These are phyloP conservation scores for Aquilaria sinensis DNA, from an alignment of 345 rosid genomes.

Conservation along the genomic window DNA sequence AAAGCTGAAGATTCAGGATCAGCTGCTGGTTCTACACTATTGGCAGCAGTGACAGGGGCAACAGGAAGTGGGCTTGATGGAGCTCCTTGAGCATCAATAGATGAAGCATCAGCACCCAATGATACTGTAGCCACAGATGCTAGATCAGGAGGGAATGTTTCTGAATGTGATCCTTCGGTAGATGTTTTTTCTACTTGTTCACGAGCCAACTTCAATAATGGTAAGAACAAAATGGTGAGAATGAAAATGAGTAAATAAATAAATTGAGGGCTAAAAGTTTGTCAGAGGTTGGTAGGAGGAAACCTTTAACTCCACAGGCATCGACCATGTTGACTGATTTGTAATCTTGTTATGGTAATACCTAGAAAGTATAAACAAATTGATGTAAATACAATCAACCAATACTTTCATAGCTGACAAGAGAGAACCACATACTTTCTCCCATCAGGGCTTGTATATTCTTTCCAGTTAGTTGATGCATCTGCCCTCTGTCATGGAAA, in stretches of 20 bases:
- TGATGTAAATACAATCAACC: no score
- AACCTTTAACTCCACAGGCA: slow-evolving; percentile 94
- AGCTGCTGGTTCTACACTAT: slow-evolving; percentile 24
- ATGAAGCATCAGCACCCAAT: slow-evolving; percentile 30
- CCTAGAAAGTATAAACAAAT: slow-evolving; percentile 34
- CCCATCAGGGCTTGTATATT: slow-evolving; percentile 86
- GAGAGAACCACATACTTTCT: slow-evolving; percentile 53
- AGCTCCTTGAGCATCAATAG: slow-evolving; percentile 29
- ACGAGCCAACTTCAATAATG: slow-evolving; percentile 70
- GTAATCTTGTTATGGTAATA: slow-evolving; percentile 83
- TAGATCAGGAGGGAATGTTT: slow-evolving; percentile 19
- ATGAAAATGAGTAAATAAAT: slow-evolving; percentile 8
- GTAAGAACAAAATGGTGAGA: slow-evolving; percentile 11
- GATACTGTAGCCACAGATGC: slow-evolving; percentile 28
- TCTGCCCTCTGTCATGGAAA: slow-evolving; percentile 71
- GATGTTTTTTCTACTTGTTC: slow-evolving; percentile 47
- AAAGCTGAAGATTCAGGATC: slow-evolving; percentile 35
- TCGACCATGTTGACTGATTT: slow-evolving; percentile 83
- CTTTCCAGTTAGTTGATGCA: slow-evolving; percentile 95
- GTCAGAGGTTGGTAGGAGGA: slow-evolving; percentile 11
- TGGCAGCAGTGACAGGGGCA: slow-evolving; percentile 35
- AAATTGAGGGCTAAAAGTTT: slow-evolving; percentile 1
- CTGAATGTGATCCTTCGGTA: slow-evolving; percentile 29
- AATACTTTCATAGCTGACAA: not conserved
- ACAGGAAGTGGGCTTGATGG: slow-evolving; percentile 50